Evolutionary conservation across 2,329 filamentous ascomycete species (phyloP), one percentile per base, ranked within the genome.

Genomic region (Botrytis galanthina): DNA sequence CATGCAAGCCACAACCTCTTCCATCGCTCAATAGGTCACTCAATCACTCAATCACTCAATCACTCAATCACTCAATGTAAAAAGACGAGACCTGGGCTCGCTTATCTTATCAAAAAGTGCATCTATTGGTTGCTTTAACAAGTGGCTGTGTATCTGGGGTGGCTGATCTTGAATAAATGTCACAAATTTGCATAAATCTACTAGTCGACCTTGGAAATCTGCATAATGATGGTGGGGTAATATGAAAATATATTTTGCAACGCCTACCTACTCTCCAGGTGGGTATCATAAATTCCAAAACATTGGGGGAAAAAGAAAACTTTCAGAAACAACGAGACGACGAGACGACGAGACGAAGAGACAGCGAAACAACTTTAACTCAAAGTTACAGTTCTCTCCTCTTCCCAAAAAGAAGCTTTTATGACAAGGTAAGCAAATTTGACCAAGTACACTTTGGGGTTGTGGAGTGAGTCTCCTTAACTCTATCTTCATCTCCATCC

Each of bases 101-200:
- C 66, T 68, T 68, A 68, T 68, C 66, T 68, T 68, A 68, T 68
- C 66, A 18, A 5, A 7, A 26, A 26, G 39, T 8, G 12, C 29
- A n/a, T 37, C 22, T n/a, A 62, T 46, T 22, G 29, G 39, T 20
- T n/a, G 64, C 12, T 18, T 26, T 9, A 20, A 26, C 3, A 18
- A 32, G 63, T 44, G 42, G 63, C 48, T 54, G 48, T 8, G 16
- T 48, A 9, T 12, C 42, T 44, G 62, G 62, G 16, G 39, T 48
- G n/a, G 22, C 42, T 44, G 62, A 14, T 2, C 18, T 29, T 57
- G 51, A 4, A 57, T 57, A 57, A 57, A 57, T 54, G 14, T 16
- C 26, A n/a, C 12, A 54, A 14, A 16, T n/a, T n/a, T n/a, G 48
- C 26, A 60, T 39, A 39, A 42, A 16, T 37, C 37, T 7, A 7